Base-by-base conservation (phyloP, 2,329 filamentous ascomycete genomes). In the Fonsecaea nubica region DNA sequence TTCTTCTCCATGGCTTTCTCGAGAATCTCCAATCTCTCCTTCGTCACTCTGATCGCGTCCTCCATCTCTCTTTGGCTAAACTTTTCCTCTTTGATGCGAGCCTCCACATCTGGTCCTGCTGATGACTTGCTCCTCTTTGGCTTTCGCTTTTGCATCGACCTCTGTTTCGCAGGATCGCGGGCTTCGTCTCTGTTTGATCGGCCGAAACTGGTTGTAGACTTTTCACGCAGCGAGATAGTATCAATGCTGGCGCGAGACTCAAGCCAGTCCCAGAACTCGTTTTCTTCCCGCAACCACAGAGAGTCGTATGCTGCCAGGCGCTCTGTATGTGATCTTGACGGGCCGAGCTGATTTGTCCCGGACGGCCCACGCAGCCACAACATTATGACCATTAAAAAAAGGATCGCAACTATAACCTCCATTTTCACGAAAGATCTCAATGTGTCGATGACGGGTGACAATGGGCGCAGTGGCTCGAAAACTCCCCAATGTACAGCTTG, bases 231-330 rank as follows among this genome's bases (percentile, higher is more conserved):
- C 15, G 77, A 73, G 56, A 81, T 75, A 3, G 82, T 81, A 63
- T 92, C 90, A 76, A 95, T 81, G 1, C 92, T 90, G 1, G 92
- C 89, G 18, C 93, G 86, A 73, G 96, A 92, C 77, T 97, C 93
- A 4, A 97, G 81, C 93, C 93, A 97, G 65, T 92, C 89, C 93
- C 93, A 97, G 9, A 97, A 81, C 73, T 95, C 92, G 71, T 87
- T 92, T 76, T 97, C 93, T 77, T 97, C 92, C 48, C 87, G 84
- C 40, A 88, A 85, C 93, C 94, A 99, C 75, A 98, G 90, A 79
- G 97, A 92, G 72, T 98, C 93, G 76, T 97, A 98, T 0, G 92
- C 92, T 1, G 90, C 88, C 15, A 93, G 80, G 5, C 93, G 87
- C 63, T 93, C 88, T 0, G 91, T 85, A 3, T 81, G 75, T 0